These are phyloP conservation scores for Echeveria elegans DNA, from an alignment of 164 flowering plant genomes.

Conservation along the genomic window DNA sequence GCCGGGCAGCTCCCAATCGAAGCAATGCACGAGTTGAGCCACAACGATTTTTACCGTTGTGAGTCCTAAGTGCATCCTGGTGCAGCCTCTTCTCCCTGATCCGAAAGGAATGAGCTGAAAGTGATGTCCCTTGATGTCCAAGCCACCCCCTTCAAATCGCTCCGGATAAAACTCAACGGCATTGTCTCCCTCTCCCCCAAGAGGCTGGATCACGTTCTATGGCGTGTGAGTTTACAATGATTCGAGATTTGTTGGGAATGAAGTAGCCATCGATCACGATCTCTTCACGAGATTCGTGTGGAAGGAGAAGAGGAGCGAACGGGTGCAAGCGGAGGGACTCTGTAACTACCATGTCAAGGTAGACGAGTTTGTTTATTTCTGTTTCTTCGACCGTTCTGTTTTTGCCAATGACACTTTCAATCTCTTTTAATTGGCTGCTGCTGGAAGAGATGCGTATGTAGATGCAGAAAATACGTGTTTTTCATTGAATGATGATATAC, in stretches of 20 bases:
- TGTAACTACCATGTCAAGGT: constrained; percentile 3
- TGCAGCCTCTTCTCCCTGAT: constrained; percentile 1
- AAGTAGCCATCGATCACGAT: not conserved
- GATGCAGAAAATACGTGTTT: not conserved
- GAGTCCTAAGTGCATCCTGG: constrained; percentile 6
- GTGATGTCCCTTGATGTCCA: constrained; percentile 2
- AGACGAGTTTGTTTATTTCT: not conserved
- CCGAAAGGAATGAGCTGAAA: constrained; percentile 12
- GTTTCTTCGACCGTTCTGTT: constrained; percentile 4
- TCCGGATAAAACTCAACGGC: not conserved
- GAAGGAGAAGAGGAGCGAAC: not conserved
- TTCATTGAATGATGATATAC: not conserved
- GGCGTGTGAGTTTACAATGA: constrained; percentile 3
- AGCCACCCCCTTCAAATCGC: not conserved
- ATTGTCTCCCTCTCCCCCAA: not conserved
- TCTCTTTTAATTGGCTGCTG: constrained; percentile 64
- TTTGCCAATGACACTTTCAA: not conserved
- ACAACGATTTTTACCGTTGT: constrained; percentile 1
- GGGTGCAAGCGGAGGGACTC: constrained; percentile 6
- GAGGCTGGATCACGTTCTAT: not conserved
- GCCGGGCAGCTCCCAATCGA: not conserved
- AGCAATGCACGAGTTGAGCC: constrained; percentile 2
- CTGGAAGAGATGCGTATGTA: constrained; percentile 89
- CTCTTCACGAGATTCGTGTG: not conserved
- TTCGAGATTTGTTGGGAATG: constrained; percentile 1